phyloP scores from a whole-genome alignment of 148 eudicot genomes.

The Agrostemma githago region DNA sequence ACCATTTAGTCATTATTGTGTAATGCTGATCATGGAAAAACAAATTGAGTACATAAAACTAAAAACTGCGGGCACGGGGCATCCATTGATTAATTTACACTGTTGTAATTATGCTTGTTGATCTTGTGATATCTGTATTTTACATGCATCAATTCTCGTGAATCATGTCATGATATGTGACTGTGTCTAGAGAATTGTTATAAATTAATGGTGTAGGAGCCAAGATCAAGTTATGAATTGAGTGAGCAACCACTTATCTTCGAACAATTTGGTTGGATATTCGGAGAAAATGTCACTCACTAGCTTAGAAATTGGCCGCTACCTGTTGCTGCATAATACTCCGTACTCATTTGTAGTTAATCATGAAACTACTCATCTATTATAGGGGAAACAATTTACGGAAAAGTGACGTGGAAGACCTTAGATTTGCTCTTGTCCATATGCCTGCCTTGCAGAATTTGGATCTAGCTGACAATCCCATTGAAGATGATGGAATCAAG shows the following conservation, averaged over 20 bases:
- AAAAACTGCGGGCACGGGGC: not conserved
- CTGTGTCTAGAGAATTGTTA: no score
- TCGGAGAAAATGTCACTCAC: no score
- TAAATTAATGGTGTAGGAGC: no score
- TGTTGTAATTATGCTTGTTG: no score
- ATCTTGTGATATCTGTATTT: no score
- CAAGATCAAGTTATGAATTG: no score
- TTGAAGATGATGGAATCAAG: constrained; percentile 77
- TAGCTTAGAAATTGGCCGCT: no score
- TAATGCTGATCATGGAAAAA: constrained; percentile 3
- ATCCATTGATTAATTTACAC: not conserved
- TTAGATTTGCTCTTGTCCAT: constrained; percentile 50
- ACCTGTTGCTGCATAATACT: not conserved
- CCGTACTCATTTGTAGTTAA: constrained; percentile 4
- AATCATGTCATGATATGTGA: no score
- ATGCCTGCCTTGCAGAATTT: constrained; percentile 69
- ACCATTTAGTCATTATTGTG: not conserved
- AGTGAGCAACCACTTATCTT: no score
- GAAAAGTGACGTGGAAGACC: constrained; percentile 55
- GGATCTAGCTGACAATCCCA: constrained; percentile 76
- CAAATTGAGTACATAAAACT: constrained; percentile 1
- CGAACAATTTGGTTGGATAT: no score
- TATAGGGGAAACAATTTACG: constrained; percentile 58
- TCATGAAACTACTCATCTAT: constrained; percentile 6
- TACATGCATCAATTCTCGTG: no score